Evolutionary conservation across 2,329 filamentous ascomycete species (phyloP).

Genomic region (Herpotrichia juniperi): DNA sequence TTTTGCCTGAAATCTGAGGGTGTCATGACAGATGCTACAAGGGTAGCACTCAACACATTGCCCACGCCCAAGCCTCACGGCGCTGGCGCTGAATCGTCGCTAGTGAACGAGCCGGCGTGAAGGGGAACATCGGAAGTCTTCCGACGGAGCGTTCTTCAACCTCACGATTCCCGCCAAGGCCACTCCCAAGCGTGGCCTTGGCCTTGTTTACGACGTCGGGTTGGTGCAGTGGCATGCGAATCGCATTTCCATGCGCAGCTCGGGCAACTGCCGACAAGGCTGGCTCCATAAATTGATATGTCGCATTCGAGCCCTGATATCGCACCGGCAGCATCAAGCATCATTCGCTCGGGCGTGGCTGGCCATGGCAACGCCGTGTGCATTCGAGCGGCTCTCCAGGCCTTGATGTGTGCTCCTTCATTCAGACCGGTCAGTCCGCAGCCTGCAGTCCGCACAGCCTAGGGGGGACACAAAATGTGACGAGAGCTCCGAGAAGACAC

Average conservation of each 20-base stretch:
- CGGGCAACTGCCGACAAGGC: slow-evolving; percentile 12
- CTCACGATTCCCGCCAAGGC: not conserved
- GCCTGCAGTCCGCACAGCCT: slow-evolving; percentile 18
- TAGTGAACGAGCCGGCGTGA: slow-evolving; percentile 5
- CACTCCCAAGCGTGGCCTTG: not conserved
- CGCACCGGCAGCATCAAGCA: slow-evolving; percentile 7
- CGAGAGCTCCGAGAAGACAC: not conserved
- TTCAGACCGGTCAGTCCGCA: slow-evolving; percentile 8
- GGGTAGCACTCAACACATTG: not conserved
- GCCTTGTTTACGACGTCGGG: not conserved
- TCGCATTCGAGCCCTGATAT: not conserved
- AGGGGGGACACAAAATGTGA: slow-evolving; percentile 3
- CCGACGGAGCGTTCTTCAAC: slow-evolving; percentile 4
- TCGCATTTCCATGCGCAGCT: not conserved
- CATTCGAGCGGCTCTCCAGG: slow-evolving; percentile 1
- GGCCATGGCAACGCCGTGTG: slow-evolving; percentile 9
- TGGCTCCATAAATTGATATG: slow-evolving; percentile 6
- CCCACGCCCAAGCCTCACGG: not conserved
- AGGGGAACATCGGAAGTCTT: slow-evolving; percentile 4
- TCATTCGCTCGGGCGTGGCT: slow-evolving; percentile 6
- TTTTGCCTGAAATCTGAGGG: not conserved
- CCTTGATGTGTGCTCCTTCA: slow-evolving; percentile 14
- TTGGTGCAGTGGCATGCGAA: no score
- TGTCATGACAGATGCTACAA: not conserved
- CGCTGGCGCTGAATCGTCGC: not conserved